phyloP scores from a whole-genome alignment of 768 basidiomycete genomes.

The Leccinum rimulosum region DNA sequence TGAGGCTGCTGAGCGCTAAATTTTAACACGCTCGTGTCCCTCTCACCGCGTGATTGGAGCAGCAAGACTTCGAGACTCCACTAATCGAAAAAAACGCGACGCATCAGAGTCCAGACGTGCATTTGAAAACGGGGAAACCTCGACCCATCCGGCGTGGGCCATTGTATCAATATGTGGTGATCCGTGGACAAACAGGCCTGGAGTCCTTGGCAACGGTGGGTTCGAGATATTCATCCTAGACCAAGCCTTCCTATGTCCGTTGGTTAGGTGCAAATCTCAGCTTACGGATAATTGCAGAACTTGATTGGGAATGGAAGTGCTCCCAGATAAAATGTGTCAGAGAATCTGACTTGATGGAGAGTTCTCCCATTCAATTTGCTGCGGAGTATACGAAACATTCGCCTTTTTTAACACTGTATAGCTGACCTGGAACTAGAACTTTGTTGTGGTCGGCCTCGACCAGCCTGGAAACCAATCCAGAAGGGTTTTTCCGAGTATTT shows the following conservation, averaged over 20 bases:
- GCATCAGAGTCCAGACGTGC: not conserved
- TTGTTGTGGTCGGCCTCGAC: not conserved
- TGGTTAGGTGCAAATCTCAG: not conserved
- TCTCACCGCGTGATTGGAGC: not conserved
- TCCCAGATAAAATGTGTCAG: not conserved
- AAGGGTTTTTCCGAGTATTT: not conserved
- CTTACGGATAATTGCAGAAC: not conserved
- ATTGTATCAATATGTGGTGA: not conserved
- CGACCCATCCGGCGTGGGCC: no score
- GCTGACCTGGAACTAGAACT: not conserved
- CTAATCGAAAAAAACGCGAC: not conserved
- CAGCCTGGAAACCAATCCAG: not conserved
- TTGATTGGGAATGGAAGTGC: not conserved
- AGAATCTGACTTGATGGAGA: not conserved
- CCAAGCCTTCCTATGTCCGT: not conserved
- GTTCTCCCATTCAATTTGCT: not conserved
- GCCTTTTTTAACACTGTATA: not conserved
- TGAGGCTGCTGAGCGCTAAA: not conserved
- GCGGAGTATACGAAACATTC: not conserved
- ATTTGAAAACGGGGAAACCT: not conserved
- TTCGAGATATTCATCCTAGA: not conserved
- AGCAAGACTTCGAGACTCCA: not conserved
- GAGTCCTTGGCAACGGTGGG: not conserved
- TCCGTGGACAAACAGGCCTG: no score
- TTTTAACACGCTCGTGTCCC: not conserved